These are phyloP conservation scores for Bigelowiella natans DNA, from an alignment of 78 protist genomes.

Conservation along the genomic window DNA sequence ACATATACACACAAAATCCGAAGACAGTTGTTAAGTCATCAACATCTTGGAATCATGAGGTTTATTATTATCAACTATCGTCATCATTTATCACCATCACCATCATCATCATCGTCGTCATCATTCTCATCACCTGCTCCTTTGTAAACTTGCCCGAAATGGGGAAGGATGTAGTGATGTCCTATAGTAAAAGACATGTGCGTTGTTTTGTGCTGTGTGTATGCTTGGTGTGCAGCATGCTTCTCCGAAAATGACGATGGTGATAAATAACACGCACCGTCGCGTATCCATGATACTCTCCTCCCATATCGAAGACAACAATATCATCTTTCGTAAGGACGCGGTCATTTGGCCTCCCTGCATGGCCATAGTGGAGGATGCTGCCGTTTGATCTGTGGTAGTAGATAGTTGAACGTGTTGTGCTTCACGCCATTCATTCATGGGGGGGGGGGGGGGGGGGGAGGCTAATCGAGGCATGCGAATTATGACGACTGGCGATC, in stretches of 20 bases:
- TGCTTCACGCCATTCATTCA: background rate
- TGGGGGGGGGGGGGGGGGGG: background rate
- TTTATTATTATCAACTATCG: too few species aligned
- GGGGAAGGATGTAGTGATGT: conserved; percentile 1
- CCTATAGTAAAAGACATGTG: too few species aligned
- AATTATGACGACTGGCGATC: too few species aligned
- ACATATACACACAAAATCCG: too few species aligned
- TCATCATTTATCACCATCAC: too few species aligned
- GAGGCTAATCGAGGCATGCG: background rate
- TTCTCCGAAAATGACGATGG: too few species aligned
- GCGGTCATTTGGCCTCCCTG: background rate
- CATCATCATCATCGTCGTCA: too few species aligned
- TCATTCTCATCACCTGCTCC: background rate
- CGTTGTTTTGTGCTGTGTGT: too few species aligned
- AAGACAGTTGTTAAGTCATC: too few species aligned
- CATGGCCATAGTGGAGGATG: background rate
- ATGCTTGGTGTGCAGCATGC: too few species aligned
- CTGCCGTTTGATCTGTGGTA: background rate
- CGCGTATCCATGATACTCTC: background rate
- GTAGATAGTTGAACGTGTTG: background rate
- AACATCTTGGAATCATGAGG: too few species aligned
- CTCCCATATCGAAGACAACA: conserved; percentile 12
- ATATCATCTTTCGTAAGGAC: background rate
- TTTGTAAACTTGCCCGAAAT: conserved; percentile 8
- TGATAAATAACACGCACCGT: too few species aligned